Base-by-base conservation (phyloP, 1,139 yeast species). In the Sugiyamaella sp. region DNA sequence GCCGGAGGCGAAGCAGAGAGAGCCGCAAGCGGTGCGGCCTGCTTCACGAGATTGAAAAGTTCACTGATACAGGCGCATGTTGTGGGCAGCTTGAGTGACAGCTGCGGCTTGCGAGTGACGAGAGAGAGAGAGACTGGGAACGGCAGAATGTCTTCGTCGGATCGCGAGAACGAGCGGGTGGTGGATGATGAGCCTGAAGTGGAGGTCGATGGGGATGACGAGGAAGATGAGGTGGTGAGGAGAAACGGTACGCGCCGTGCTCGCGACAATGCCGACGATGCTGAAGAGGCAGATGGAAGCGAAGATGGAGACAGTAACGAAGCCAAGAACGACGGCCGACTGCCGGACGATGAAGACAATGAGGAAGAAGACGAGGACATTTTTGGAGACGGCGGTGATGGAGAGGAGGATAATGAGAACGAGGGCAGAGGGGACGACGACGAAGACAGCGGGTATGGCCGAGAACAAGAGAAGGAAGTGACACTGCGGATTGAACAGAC, bases 401-500 rank as follows among this genome's bases (percentile, higher is more conserved):
- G 47, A 9, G 54, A 51, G 4, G 57, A 51, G 10, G 53, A 17
- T 5, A 19, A 21, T 39, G 51, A 19, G n/a, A 19, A 1, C 33
- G n/a, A n/a, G n/a, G n/a, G n/a, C 6, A 37, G 42, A 8, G 58
- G 53, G n/a, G 53, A 49, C 10, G 59, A 56, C 19, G 20, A 39
- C 2, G 63, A 55, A 21, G 54, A 53, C 2, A 55, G 51, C 22
- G 60, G 54, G 12, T 59, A 53, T n/a, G 54, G 40, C 22, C 57
- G 45, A 29, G 58, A 53, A 29, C 57, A 59, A 56, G 58, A 68
- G 16, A 73, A 69, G 22, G 73, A 71, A 12, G 45, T 48, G 5
- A 46, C 50, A 1, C 20, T 59, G 21, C 46, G 57, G 19, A 52
- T 55, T 20, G 49, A 50, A 45, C 86, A 85, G 54, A 75, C 87